phyloP scores from a whole-genome alignment of 495 filamentous ascomycete genomes.

The Diplogelasinospora grovesii region DNA sequence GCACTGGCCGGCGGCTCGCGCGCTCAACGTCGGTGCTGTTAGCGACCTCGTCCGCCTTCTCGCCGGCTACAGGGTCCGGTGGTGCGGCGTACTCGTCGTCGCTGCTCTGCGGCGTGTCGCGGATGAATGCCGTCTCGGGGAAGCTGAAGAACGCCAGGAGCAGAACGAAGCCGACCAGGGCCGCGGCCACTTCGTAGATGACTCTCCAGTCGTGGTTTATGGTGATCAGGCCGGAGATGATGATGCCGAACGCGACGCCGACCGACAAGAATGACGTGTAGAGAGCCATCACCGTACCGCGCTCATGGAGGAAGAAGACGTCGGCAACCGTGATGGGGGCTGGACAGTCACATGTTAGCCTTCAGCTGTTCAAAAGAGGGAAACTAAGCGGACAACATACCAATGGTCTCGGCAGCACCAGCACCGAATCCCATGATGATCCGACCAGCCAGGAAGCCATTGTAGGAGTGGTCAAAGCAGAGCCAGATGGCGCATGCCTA shows the following conservation, averaged over 20 bases:
- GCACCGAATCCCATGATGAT: slow-evolving; percentile 46
- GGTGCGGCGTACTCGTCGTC: neutral
- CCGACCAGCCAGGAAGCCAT: slow-evolving; percentile 36
- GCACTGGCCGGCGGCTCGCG: neutral
- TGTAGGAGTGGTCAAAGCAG: slow-evolving; percentile 37
- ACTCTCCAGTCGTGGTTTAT: slow-evolving; percentile 42
- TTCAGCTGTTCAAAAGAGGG: neutral
- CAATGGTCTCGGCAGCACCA: slow-evolving; percentile 48
- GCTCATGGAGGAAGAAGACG: slow-evolving; percentile 53
- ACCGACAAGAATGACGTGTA: slow-evolving; percentile 44
- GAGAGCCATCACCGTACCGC: slow-evolving; percentile 42
- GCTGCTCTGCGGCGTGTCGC: slow-evolving; percentile 8
- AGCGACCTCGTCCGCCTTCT: slow-evolving; percentile 2
- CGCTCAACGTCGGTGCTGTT: slow-evolving; percentile 3
- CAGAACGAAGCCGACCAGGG: slow-evolving; percentile 37
- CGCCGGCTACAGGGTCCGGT: neutral
- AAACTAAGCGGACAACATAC: slow-evolving; percentile 8
- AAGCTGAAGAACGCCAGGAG: slow-evolving; percentile 45
- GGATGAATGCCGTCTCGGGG: slow-evolving; percentile 44
- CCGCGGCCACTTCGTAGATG: slow-evolving; percentile 45
- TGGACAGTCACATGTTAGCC: neutral
- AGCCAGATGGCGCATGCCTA: slow-evolving; percentile 38
- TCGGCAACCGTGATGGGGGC: slow-evolving; percentile 49
- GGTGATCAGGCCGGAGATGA: slow-evolving; percentile 46
- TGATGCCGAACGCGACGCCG: slow-evolving; percentile 40